Percentiles rank a stretch among this genome's conserved stretches.
phyloP scores from a whole-genome alignment of 1,139 yeast genomes.

The Yamadazyma trypodendri region DNA sequence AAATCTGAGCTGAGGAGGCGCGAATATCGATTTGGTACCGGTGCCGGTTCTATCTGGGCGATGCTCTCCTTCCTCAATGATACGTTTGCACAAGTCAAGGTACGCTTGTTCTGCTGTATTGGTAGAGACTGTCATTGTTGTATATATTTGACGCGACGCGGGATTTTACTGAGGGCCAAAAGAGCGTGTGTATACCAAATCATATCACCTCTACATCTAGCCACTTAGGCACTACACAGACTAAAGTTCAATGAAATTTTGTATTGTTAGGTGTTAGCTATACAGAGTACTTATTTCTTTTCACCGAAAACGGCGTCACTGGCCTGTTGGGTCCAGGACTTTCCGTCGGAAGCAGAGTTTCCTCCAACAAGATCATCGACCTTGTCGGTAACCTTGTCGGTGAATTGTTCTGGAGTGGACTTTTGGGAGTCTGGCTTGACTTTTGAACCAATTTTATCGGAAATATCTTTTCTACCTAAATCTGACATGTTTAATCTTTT shows the following conservation, averaged over 20 bases:
- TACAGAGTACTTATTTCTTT: constrained; percentile 12
- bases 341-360: constrained; percentile 31
- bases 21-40: constrained; percentile 86
- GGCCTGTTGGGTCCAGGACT: constrained; percentile 43
- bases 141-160: constrained; percentile 1
- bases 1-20: constrained; percentile 93
- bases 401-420: constrained; percentile 35
- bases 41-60: constrained; percentile 98
- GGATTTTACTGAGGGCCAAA: not conserved
- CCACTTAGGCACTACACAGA: too few relatives aligned
- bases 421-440: constrained; percentile 45
- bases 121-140: constrained; percentile 25
- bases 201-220: too few relatives aligned
- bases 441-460: constrained; percentile 38
- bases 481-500: constrained; percentile 33
- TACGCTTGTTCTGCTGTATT: constrained; percentile 77
- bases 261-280: constrained; percentile 3
- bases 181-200: too few relatives aligned
- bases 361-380: constrained; percentile 39
- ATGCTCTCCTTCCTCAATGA: constrained; percentile 80
- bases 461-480: constrained; percentile 44
- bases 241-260: too few relatives aligned
- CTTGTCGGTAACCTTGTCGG: constrained; percentile 35
- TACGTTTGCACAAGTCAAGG: constrained; percentile 73
- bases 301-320: constrained; percentile 38